Conservation (phyloP, 2,329 filamentous ascomycete genomes). For the Aspergillus costaricaensis region DNA sequence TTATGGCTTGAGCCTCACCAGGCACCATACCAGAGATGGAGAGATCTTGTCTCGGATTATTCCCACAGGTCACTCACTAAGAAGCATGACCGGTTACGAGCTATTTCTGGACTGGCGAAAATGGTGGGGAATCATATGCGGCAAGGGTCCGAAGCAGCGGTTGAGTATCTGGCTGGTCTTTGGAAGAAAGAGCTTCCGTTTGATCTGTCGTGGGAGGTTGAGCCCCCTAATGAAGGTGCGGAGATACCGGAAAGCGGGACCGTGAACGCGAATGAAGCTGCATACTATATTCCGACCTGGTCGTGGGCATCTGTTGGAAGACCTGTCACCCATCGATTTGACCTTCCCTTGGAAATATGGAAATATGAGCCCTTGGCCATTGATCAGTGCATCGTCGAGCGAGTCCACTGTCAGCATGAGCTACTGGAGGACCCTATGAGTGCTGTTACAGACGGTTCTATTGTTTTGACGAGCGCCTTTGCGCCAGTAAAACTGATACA, state of each 20-base stretch:
- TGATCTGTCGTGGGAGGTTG: background rate
- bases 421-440: background rate
- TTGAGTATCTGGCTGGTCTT: background rate
- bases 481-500: background rate
- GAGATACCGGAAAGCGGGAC: background rate
- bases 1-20: background rate
- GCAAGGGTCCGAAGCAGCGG: background rate
- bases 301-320: background rate
- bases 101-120: background rate
- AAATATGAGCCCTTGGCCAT: background rate
- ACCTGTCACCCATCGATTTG: background rate
- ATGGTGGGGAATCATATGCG: background rate
- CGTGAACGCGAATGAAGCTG: background rate
- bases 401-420: background rate
- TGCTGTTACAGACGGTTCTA: background rate
- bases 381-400: background rate
- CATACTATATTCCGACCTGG: background rate
- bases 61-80: background rate
- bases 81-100: background rate
- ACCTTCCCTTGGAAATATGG: background rate
- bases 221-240: background rate
- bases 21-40: background rate
- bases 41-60: background rate
- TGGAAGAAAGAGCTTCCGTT: background rate
- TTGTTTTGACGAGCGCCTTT: background rate